These are phyloP conservation scores for Ascochyta lentis DNA, from an alignment of 2,329 filamentous ascomycete species.

Conservation along the genomic window DNA sequence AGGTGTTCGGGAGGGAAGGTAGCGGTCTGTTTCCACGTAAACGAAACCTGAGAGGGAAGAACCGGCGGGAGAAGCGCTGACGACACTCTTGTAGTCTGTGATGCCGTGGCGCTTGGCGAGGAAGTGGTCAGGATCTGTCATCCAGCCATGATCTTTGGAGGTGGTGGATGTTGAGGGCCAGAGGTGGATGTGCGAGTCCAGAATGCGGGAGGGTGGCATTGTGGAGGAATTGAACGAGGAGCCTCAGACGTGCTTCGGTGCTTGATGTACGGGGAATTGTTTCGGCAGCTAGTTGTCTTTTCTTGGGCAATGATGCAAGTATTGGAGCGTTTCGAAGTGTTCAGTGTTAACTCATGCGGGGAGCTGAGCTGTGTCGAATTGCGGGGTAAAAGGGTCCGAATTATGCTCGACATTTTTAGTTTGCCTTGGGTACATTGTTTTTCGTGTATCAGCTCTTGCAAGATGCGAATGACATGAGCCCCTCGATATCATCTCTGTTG, in stretches of 20 bases:
- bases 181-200: slow-evolving; percentile 82
- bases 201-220: slow-evolving; percentile 53
- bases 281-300: background rate
- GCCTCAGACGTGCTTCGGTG: background rate
- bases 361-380: slow-evolving; percentile 8
- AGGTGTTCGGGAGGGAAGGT: slow-evolving; percentile 26
- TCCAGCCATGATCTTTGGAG: slow-evolving; percentile 73
- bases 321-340: background rate
- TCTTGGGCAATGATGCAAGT: background rate
- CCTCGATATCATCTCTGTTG: too few species aligned
- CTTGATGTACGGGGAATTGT: background rate
- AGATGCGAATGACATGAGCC: too few species aligned
- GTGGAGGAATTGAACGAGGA: background rate
- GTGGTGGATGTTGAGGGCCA: slow-evolving; percentile 71
- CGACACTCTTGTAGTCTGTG: slow-evolving; percentile 61
- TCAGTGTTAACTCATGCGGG: slow-evolving; percentile 3
- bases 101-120: slow-evolving; percentile 71
- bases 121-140: slow-evolving; percentile 56
- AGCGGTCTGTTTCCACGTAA: slow-evolving; percentile 81
- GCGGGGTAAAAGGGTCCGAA: slow-evolving; percentile 22
- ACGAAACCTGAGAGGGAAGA: slow-evolving; percentile 67
- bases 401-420: background rate
- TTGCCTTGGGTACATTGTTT: too few species aligned
- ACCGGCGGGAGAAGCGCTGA: slow-evolving; percentile 17
- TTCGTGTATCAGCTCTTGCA: background rate